phyloP scores from a whole-genome alignment of 208 protist species.

The Crithidia thermophila region DNA sequence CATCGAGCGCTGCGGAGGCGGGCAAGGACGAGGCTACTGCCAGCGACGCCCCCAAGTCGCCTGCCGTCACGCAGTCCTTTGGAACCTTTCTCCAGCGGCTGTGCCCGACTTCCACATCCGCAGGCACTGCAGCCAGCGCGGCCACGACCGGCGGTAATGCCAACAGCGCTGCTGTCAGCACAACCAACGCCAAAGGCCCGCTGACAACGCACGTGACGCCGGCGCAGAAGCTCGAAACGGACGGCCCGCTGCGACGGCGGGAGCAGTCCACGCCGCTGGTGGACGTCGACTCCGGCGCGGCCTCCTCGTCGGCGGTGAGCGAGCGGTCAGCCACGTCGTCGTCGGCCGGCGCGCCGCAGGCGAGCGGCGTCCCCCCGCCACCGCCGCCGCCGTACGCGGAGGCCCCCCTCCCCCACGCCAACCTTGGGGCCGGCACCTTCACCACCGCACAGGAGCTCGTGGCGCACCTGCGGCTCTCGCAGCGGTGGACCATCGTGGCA shows the following conservation, averaged over 20 bases:
- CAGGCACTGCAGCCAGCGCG: background rate
- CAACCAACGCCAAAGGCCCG: background rate
- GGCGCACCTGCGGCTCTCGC: slow-evolving; percentile 17
- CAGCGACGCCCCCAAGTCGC: background rate
- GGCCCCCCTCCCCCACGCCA: background rate
- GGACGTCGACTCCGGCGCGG: background rate
- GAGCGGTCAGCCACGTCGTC: background rate
- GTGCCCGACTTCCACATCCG: background rate
- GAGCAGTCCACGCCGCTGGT: background rate
- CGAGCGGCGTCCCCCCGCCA: slow-evolving; percentile 1
- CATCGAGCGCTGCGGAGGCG: background rate
- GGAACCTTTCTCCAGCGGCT: slow-evolving; percentile 24
- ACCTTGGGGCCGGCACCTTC: slow-evolving; percentile 18
- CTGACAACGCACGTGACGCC: background rate
- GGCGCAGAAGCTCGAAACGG: background rate
- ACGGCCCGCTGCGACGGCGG: background rate
- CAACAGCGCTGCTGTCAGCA: background rate
- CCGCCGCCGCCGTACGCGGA: slow-evolving; percentile 25
- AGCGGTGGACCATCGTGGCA: slow-evolving; percentile 16
- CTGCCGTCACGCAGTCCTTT: slow-evolving; percentile 16
- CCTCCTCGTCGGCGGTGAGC: background rate
- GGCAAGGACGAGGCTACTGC: no score
- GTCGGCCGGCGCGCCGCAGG: background rate
- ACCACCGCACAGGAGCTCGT: slow-evolving; percentile 16
- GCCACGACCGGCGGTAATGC: background rate